Base-by-base conservation (phyloP, 2,329 filamentous ascomycete species). In the Cryphonectria nitschkei region DNA sequence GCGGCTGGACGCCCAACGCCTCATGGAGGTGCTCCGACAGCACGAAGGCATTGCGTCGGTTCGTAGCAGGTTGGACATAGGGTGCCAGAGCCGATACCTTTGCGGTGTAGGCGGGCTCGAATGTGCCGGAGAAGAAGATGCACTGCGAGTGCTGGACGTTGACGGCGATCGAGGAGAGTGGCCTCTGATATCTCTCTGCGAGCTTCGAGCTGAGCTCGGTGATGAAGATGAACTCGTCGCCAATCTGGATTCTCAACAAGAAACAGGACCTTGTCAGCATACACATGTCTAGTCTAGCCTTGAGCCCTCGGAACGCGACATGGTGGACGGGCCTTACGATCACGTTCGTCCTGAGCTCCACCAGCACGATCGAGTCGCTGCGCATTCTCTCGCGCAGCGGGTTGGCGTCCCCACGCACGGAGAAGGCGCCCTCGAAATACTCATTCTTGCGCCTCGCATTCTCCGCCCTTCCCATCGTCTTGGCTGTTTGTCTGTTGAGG, bases 31-130 rank as follows among this genome's bases (percentile, higher is more conserved):
- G 91, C n/a, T 84, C 85, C 77, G 96, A 93, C 3, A 97, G 87
- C 26, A 97, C 81, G n/a, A 87, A 85, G 0, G 93, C 89, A 79
- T 95, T 96, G 73, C 93, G 89, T 78, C 92, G 92, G 82, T 97
- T 97, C 67, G 89, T 93, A 3, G 89, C 87, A 0, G 92, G 88
- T 72, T 91, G 90, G 70, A 96, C 82, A 74, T 93, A 87, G 14
- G 85, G 85, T 0, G 92, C 86, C 13, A 96, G 84, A 0, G 93
- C 90, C 50, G 87, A 90, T 71, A 97, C 87, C 46, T 89, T 91
- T 76, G 97, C 84, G 72, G 90, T 87, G 77, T 97, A 98, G 29
- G 93, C 92, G 3, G 93, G 92, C 66, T 94, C 91, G 74, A 93
- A 92, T 6, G 89, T 90, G 50, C 90, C 92, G 1, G 89, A 92